Evolutionary conservation across 768 basidiomycete genomes (phyloP), one percentile per base, ranked within the genome.

Genomic region (Mycena vulgaris): DNA sequence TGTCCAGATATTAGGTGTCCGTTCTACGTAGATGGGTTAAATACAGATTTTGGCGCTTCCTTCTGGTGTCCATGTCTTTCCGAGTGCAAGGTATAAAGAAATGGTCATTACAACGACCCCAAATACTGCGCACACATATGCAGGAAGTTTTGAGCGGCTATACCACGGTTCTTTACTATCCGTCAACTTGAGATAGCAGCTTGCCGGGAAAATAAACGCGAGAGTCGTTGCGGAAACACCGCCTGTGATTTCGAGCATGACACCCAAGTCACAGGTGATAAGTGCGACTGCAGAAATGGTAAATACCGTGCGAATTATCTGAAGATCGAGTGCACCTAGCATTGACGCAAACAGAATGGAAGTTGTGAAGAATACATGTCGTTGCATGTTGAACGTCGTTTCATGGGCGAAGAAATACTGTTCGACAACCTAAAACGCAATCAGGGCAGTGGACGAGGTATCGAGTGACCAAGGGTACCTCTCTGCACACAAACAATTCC

Each of bases 231-330:
- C 95, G 17, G 95, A 95, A 14, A 95, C 88, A n/a, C 97, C 97
- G n/a, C 98, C 98, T 0, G 96, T 97, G 49, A 99, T 93, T 83
- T 99, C 98, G 42, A 99, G 91, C 83, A 97, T 98, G 51, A 98
- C 93, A n/a, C 98, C 98, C 17, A 99, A 88, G 79, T 99, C 97
- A 78, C 96, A 98, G 1, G 97, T 98, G 66, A 96, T 86, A 63
- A 98, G 86, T 6, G 97, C 90, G 68, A 98, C 96, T 97, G 77
- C 17, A 56, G 40, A 62, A n/a, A 51, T 25, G 30, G 17, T 60
- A 60, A 57, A 59, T 59, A 75, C 19, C 75, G 57, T n/a, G 28
- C 31, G 33, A 35, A 35, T 6, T 6, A 56, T 53, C 5, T 10
- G 19, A 28, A 23, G 68, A 39, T 10, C 25, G 19, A 67, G 42